Base-by-base conservation (phyloP, 352 stramenopile species). In the Pythium insidiosum region DNA sequence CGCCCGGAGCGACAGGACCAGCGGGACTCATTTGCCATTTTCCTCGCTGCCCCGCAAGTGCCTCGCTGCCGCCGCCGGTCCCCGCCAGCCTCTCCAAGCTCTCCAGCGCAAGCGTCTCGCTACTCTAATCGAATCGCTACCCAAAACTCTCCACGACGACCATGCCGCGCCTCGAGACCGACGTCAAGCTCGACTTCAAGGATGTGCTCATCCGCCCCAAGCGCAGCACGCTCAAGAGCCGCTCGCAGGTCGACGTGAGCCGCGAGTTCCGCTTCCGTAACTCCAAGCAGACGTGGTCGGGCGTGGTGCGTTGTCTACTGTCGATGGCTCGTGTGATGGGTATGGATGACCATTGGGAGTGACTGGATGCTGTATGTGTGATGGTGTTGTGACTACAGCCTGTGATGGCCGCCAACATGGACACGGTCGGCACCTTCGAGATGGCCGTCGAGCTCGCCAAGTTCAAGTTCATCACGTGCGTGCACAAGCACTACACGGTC, bases 151-250 rank as follows among this genome's bases (percentile, higher is more conserved):
- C n/a, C n/a, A n/a, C n/a, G n/a, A n/a, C 24, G 29, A 46, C 16
- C 19, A 95, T 95, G 83, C 73, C 84, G 54, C 78, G 86, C 43
- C 84, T 97, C 47, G 88, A 97, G 64, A 82, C 72, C 4, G 88
- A 95, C 39, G 53, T 95, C 36, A 91, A 91, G 33, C 68, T 97
- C 35, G 88, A 96, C 63, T 97, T 95, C 60, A 96, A 95, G 64
- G 88, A 97, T 55, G 88, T 97, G 46, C 73, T 97, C 15, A 96
- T 97, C 63, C 79, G 87, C n/a, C 88, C 88, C 38, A 96, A 96
- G 75, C 83, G 88, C 30, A 91, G 70, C 46, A 96, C 84, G 33
- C 66, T 97, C 34, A 94, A 92, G 62, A 93, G 73, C 58, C 75
- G 86, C 50, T 84, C 71, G 20, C 73, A 95, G 52, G 85, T 96